Conservation (phyloP, 495 filamentous ascomycete genomes). For the Mytilinidion resinicola region DNA sequence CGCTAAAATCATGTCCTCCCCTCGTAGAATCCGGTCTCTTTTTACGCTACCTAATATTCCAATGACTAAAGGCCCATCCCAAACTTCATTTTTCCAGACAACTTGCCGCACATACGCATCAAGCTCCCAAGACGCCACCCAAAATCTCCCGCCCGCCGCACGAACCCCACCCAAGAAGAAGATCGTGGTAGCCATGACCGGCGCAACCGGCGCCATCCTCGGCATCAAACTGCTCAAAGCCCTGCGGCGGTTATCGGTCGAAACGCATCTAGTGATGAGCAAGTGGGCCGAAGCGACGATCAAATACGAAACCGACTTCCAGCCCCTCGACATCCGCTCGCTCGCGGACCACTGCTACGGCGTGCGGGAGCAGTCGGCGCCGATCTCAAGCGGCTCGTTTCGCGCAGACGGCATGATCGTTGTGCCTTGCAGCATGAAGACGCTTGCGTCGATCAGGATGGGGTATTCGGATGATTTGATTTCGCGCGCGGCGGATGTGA, state of each 20-base stretch:
- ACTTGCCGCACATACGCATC: neutral
- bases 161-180: neutral
- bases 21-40: too few species aligned
- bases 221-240: neutral
- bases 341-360: neutral
- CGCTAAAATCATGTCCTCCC: too few species aligned
- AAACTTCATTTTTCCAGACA: too few species aligned
- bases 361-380: neutral
- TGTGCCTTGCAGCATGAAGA: constrained; percentile 42
- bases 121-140: too few species aligned
- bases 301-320: constrained; percentile 41
- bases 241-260: constrained; percentile 8
- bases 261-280: constrained; percentile 42
- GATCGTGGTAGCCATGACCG: neutral
- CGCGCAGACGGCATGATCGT: constrained; percentile 40
- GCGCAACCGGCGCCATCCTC: neutral
- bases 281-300: constrained; percentile 43
- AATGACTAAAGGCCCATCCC: too few species aligned
- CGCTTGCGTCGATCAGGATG: constrained; percentile 32
- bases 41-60: neutral
- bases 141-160: too few species aligned
- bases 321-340: constrained; percentile 9
- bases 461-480: constrained; percentile 44
- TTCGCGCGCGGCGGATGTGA: constrained; percentile 43
- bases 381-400: constrained; percentile 38